Conservation (phyloP, 768 basidiomycete species). For the Lyophyllum atratum region DNA sequence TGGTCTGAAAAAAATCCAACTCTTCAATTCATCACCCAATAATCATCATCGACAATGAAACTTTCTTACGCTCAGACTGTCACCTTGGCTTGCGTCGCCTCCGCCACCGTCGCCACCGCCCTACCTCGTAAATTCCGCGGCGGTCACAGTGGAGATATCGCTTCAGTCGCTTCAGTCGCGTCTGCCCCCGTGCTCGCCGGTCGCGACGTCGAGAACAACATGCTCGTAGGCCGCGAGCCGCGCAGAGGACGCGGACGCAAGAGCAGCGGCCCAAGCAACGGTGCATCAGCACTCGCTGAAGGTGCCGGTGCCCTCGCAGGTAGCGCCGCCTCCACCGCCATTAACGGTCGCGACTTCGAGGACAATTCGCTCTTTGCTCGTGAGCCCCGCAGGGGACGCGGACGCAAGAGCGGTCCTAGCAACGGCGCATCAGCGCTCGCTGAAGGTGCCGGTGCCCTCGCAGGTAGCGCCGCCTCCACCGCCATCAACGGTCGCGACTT, state of each 20-base stretch:
- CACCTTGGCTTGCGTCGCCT: constrained; percentile 12
- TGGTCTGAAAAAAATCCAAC: constrained; percentile 7
- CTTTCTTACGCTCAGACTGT: constrained; percentile 11
- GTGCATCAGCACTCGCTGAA: not conserved
- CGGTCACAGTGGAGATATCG: not conserved
- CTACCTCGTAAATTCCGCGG: not conserved
- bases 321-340: not conserved
- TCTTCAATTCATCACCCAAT: not conserved
- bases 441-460: not conserved
- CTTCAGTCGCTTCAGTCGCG: not conserved
- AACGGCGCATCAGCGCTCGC: not conserved
- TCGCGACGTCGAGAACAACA: not conserved
- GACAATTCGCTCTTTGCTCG: not conserved
- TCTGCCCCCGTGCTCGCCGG: not conserved
- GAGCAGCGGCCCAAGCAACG: not conserved
- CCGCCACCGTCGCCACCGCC: constrained; percentile 9
- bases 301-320: not conserved
- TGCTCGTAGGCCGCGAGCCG: not conserved
- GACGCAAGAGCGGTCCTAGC: not conserved
- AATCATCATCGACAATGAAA: constrained; percentile 8
- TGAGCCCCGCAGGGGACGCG: not conserved
- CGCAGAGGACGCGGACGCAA: not conserved
- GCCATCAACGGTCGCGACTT: not conserved
- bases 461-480: not conserved
- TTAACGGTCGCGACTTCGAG: not conserved